Percentiles rank a stretch among this genome's conserved stretches.
Evolutionary conservation across 2,329 filamentous ascomycete species (phyloP).

Genomic region (Rhinocladiella mackenziei): DNA sequence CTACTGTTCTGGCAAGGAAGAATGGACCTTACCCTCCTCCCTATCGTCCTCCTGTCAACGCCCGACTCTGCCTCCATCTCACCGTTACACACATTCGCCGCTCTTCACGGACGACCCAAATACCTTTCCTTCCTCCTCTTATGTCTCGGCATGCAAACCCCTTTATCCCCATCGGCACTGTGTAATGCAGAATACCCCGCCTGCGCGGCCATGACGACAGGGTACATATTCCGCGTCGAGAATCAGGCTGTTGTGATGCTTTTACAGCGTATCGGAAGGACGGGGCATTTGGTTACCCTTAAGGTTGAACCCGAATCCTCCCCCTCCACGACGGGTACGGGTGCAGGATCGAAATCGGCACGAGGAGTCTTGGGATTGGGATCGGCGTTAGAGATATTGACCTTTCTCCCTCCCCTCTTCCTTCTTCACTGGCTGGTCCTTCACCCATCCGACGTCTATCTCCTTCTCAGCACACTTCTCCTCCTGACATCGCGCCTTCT

Average conservation of each 20-base stretch:
- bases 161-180: constrained; percentile 54
- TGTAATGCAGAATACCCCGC: constrained; percentile 42
- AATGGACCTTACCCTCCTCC: constrained; percentile 8
- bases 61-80: constrained; percentile 3
- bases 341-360: too few relatives aligned
- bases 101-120: constrained; percentile 1
- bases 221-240: constrained; percentile 44
- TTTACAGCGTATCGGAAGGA: constrained; percentile 53
- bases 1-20: too few relatives aligned
- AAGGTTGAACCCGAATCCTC: constrained; percentile 25
- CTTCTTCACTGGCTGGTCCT: too few relatives aligned
- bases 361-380: too few relatives aligned
- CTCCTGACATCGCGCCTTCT: constrained; percentile 54
- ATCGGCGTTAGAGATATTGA: too few relatives aligned
- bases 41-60: constrained; percentile 15
- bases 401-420: too few relatives aligned
- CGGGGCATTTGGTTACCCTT: constrained; percentile 47
- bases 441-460: constrained; percentile 39
- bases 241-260: constrained; percentile 51
- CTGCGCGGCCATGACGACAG: constrained; percentile 42
- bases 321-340: background rate
- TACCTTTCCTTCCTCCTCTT: constrained; percentile 48
- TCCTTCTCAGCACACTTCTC: constrained; percentile 45
- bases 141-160: constrained; percentile 58
- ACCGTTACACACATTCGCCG: constrained; percentile 5